phyloP scores from a whole-genome alignment of 2,329 filamentous ascomycete genomes.

The Diaporthe aspalathi region DNA sequence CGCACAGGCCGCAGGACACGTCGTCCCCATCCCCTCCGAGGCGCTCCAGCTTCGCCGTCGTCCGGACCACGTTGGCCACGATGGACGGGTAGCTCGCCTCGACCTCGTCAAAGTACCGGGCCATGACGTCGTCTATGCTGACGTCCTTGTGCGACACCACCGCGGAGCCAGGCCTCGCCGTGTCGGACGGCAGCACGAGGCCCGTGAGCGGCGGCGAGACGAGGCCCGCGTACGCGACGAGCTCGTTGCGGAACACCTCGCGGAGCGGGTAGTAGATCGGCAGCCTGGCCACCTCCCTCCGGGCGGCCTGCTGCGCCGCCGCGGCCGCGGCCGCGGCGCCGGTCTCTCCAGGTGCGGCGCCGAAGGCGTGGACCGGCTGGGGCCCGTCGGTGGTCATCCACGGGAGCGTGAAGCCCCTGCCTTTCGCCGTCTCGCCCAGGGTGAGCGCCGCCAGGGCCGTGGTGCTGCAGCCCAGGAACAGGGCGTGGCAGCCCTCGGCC shows the following conservation, averaged over 20 bases:
- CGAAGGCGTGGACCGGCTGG: slow-evolving; percentile 47
- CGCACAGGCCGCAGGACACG: slow-evolving; percentile 74
- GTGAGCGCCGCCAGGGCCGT: slow-evolving; percentile 88
- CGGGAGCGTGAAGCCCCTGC: slow-evolving; percentile 84
- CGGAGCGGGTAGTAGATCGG: slow-evolving; percentile 81
- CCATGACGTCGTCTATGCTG: slow-evolving; percentile 92
- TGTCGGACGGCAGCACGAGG: slow-evolving; percentile 56
- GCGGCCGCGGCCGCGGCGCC: background rate
- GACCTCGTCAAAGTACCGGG: slow-evolving; percentile 86
- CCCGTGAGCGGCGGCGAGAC: slow-evolving; percentile 62
- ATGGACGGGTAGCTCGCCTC: slow-evolving; percentile 90
- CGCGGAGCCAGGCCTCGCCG: slow-evolving; percentile 41
- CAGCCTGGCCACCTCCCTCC: slow-evolving; percentile 40
- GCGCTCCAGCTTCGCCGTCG: slow-evolving; percentile 81
- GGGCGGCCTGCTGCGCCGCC: too few species aligned
- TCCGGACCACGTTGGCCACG: slow-evolving; percentile 94
- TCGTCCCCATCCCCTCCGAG: slow-evolving; percentile 49
- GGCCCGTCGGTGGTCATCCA: slow-evolving; percentile 84
- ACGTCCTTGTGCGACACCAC: slow-evolving; percentile 78
- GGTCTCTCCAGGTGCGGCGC: background rate
- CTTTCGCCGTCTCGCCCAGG: slow-evolving; percentile 89
- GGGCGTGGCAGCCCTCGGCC: slow-evolving; percentile 69
- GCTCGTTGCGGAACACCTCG: slow-evolving; percentile 86
- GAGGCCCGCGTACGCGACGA: slow-evolving; percentile 73
- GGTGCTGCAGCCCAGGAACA: slow-evolving; percentile 88